phyloP scores from a whole-genome alignment of 331 rosid genomes.

The Quercus tomentella region DNA sequence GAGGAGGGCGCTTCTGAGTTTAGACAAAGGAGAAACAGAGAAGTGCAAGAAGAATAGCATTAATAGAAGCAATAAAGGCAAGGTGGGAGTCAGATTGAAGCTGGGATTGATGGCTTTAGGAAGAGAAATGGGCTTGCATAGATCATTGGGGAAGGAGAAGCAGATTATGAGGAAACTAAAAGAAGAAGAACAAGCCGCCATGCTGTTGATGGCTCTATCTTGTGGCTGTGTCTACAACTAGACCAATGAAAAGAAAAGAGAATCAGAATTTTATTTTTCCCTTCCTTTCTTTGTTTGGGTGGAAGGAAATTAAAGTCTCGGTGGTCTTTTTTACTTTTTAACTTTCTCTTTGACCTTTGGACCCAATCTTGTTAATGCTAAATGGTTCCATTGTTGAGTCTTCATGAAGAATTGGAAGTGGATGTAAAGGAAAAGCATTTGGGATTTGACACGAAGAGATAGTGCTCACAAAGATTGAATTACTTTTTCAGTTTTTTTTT shows the following conservation, averaged over 20 bases:
- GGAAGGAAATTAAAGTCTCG: too few species aligned
- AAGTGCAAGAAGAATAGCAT: conserved; percentile 10
- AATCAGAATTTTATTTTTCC: neutral
- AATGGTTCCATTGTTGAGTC: too few species aligned
- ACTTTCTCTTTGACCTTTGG: too few species aligned
- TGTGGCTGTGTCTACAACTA: neutral
- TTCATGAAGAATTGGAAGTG: too few species aligned
- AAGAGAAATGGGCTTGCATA: neutral
- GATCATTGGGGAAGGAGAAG: too few species aligned
- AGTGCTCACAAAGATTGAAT: neutral
- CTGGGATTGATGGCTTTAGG: conserved; percentile 3
- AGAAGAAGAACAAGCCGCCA: conserved; percentile 38
- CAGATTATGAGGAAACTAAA: neutral
- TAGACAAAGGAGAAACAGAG: neutral
- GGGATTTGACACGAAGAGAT: too few species aligned
- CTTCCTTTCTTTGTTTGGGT: too few species aligned
- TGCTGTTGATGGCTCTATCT: conserved; percentile 34
- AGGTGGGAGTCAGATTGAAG: neutral
- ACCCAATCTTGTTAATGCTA: too few species aligned
- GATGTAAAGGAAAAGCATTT: too few species aligned
- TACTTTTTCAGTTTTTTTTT: neutral
- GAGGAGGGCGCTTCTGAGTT: conserved; percentile 3
- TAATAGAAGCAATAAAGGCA: neutral
- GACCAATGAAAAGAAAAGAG: neutral
- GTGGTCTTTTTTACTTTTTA: too few species aligned